phyloP scores from a whole-genome alignment of 176 grass and related monocot genomes.

The Oropetium thomaeum region DNA sequence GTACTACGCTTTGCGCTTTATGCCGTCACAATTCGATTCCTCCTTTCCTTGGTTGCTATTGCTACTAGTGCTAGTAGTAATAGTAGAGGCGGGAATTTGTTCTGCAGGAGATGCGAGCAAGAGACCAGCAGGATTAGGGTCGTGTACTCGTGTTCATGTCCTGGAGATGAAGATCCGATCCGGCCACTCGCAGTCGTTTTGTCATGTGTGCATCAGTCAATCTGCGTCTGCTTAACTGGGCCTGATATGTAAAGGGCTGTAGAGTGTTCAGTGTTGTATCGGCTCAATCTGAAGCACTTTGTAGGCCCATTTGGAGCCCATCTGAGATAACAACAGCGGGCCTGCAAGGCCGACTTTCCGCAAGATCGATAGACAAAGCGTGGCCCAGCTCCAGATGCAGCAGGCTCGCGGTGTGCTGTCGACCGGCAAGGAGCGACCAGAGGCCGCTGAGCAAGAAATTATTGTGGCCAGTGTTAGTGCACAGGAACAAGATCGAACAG shows the following conservation, averaged over 20 bases:
- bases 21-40: background rate
- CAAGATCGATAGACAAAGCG: too few relatives aligned
- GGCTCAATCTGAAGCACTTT: background rate
- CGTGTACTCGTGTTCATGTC: too few relatives aligned
- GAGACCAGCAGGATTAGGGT: too few relatives aligned
- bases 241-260: background rate
- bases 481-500: background rate
- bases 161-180: conserved; percentile 10
- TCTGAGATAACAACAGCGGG: background rate
- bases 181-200: background rate
- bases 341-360: background rate
- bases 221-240: background rate
- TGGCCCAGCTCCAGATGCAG: too few relatives aligned
- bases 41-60: too few relatives aligned
- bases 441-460: too few relatives aligned
- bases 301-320: background rate
- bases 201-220: background rate
- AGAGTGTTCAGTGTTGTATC: background rate
- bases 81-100: too few relatives aligned
- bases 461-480: too few relatives aligned
- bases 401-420: too few relatives aligned
- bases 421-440: too few relatives aligned
- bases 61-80: too few relatives aligned
- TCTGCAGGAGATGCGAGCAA: background rate
- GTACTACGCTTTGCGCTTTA: background rate